Percentiles rank a stretch among this genome's conserved stretches.
Conservation (phyloP, 2,329 filamentous ascomycete genomes). For the Fusarium albosuccineum region DNA sequence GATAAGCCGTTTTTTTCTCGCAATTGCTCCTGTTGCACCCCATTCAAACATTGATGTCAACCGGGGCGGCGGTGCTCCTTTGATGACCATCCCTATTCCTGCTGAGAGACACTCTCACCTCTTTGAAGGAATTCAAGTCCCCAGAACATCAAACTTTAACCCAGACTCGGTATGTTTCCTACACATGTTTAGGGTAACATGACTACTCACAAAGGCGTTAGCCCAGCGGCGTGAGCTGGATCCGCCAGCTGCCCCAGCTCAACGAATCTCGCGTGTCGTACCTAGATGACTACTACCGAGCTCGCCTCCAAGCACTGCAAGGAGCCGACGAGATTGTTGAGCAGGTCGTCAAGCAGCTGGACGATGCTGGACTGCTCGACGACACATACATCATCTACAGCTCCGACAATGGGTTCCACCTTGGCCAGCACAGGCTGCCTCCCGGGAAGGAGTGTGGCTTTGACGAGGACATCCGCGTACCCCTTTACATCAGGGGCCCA, state of each 20-base stretch:
- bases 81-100: constrained; percentile 61
- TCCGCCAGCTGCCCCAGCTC: constrained; percentile 57
- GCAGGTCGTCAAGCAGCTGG: constrained; percentile 58
- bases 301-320: constrained; percentile 65
- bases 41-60: constrained; percentile 65
- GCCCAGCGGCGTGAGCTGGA: constrained; percentile 60
- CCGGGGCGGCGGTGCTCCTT: not conserved
- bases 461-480: constrained; percentile 71
- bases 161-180: constrained; percentile 62
- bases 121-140: constrained; percentile 70
- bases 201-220: constrained; percentile 8
- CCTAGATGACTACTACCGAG: constrained; percentile 65
- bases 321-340: constrained; percentile 68
- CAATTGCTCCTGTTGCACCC: constrained; percentile 74
- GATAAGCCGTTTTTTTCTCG: constrained; percentile 75
- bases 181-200: not conserved
- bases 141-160: constrained; percentile 75
- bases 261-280: constrained; percentile 58
- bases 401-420: constrained; percentile 72
- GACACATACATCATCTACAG: constrained; percentile 72
- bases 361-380: constrained; percentile 69
- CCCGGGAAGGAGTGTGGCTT: constrained; percentile 70
- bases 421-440: constrained; percentile 69
- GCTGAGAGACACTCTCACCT: constrained; percentile 72
- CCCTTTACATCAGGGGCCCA: constrained; percentile 68